phyloP scores from a whole-genome alignment of 2,329 filamentous ascomycete genomes.

The Fonsecaea pugnacius region DNA sequence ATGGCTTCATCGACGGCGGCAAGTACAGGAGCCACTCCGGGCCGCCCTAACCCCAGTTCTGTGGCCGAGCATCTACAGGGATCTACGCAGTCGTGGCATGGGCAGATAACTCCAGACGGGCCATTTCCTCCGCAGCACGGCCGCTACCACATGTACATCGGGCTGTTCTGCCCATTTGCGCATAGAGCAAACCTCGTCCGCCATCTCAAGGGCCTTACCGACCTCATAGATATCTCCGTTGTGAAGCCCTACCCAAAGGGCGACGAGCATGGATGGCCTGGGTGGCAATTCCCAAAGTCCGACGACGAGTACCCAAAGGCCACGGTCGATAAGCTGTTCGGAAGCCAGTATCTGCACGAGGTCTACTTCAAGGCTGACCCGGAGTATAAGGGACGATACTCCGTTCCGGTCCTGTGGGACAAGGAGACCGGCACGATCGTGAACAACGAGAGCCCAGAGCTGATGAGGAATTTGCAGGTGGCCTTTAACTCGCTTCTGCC shows the following conservation, averaged over 20 bases:
- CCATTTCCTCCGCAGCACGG: conserved; percentile 57
- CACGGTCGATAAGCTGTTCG: conserved; percentile 64
- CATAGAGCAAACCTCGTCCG: conserved; percentile 64
- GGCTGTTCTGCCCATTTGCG: conserved; percentile 69
- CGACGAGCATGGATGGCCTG: conserved; percentile 65
- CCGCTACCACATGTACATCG: conserved; percentile 62
- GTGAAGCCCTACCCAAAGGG: conserved; percentile 71
- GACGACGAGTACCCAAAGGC: conserved; percentile 62
- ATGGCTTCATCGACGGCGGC: conserved; percentile 10
- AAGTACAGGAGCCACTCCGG: conserved; percentile 18
- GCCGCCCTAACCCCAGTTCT: conserved; percentile 28
- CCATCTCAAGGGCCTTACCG: conserved; percentile 61
- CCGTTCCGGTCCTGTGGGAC: conserved; percentile 67
- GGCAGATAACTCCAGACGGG: conserved; percentile 52
- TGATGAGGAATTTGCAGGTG: conserved; percentile 62
- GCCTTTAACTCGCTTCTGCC: conserved; percentile 59
- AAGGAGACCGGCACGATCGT: conserved; percentile 60
- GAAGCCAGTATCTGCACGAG: conserved; percentile 63
- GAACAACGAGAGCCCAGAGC: conserved; percentile 65
- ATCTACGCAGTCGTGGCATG: conserved; percentile 51
- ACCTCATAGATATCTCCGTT: conserved; percentile 59
- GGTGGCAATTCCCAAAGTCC: conserved; percentile 62
- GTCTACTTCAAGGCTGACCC: conserved; percentile 66
- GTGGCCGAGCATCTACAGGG: conserved; percentile 34
- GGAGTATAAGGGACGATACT: conserved; percentile 64